Evolutionary conservation across 495 filamentous ascomycete genomes (phyloP).

Genomic region (Tuber aestivum): DNA sequence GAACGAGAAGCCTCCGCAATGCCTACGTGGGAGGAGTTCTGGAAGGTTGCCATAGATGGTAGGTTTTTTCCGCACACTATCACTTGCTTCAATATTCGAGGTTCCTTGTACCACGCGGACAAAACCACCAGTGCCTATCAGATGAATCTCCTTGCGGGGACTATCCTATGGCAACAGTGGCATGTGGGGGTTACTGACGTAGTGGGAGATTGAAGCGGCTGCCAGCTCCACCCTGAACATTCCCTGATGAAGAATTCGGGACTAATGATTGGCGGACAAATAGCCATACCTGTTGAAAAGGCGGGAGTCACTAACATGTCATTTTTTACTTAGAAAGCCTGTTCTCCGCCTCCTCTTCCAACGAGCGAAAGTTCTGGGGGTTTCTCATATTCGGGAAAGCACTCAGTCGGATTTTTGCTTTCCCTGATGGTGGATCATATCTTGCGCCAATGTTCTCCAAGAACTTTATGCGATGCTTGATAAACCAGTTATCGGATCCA

Average conservation of each 20-base stretch:
- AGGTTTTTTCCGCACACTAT: conserved; percentile 43
- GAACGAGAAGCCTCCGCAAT: conserved; percentile 42
- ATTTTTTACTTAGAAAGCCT: conserved; percentile 58
- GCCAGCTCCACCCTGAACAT: conserved; percentile 17
- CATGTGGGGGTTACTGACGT: conserved; percentile 3
- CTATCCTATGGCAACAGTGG: conserved; percentile 6
- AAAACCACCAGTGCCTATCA: conserved; percentile 11
- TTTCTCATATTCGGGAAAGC: conserved; percentile 77
- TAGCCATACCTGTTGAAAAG: neutral
- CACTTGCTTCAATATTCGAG: neutral
- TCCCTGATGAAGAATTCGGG: conserved; percentile 23
- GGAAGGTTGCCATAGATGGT: conserved; percentile 85
- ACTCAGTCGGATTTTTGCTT: conserved; percentile 42
- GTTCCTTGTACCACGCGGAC: conserved; percentile 8
- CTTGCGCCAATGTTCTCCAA: conserved; percentile 63
- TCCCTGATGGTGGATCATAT: conserved; percentile 12
- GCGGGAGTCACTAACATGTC: conserved; percentile 14
- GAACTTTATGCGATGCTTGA: conserved; percentile 74
- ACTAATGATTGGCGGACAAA: conserved; percentile 25
- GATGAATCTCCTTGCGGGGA: conserved; percentile 15
- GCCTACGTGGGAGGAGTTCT: conserved; percentile 66
- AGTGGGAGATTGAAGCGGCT: conserved; percentile 17
- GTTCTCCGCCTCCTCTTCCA: conserved; percentile 71
- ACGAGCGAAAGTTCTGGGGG: conserved; percentile 83
- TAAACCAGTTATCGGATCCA: conserved; percentile 76